Base-by-base conservation (phyloP, 257 asterid genomes). In the Echites panduratus region DNA sequence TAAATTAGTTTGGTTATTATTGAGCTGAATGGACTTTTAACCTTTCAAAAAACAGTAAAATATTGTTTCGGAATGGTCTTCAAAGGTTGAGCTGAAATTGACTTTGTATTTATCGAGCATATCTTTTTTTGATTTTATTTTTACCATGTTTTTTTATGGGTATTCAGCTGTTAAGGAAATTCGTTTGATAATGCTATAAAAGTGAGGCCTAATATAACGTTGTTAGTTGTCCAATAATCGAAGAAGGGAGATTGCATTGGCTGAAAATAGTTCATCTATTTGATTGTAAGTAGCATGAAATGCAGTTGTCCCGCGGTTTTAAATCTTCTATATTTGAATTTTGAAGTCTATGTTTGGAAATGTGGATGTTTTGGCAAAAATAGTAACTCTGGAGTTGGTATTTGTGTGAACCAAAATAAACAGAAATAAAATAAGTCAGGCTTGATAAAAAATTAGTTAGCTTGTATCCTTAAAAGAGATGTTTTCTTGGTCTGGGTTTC, bases 351-450 rank as follows among this genome's bases (percentile, higher is more conserved):
- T 69, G 62, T 59, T 69, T 48, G 35, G 20, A 7, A 7, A 44
- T 56, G 47, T 62, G 41, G 38, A 59, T 40, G 40, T 76, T 62
- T 73, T n/a, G 38, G 29, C 19, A 43, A 62, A 61, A 73, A 62
- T 8, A 48, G 24, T 10, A 29, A 26, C 7, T 47, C 13, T 19
- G 49, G 50, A 63, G 12, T 29, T 24, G 26, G 8, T 40, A 17
- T 22, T 17, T 73, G 4, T 1, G 65, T 32, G 44, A 64, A 72
- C 20, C n/a, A 56, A 32, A 14, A 24, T 19, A 54, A 54, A 19
- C 2, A 26, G 27, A 12, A 63, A 24, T 45, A 11, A 44, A 53
- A 20, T 17, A 27, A 9, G 26, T 41, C 19, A 20, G 35, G 7
- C 49, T 14, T 64, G 45, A n/a, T 38, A 5, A 35, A 40, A 49